Evolutionary conservation across 1,284 basidiomycete genomes (phyloP).

Genomic region (Marasmius fiardii): DNA sequence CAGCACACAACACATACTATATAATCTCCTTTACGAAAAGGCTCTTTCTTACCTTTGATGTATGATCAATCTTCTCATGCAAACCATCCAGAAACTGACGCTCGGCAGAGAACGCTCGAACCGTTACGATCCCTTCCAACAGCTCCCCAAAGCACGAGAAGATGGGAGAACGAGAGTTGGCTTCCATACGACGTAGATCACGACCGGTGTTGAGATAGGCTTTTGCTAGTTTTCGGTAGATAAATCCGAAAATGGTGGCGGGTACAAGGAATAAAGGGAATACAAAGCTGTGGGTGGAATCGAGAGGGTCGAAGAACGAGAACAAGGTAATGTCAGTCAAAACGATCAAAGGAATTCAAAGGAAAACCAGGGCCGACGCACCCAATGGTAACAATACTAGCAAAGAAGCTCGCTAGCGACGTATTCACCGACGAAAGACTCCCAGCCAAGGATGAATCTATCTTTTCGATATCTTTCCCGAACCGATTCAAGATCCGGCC

Average conservation of each 20-base stretch:
- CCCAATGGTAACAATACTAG: constrained; percentile 62
- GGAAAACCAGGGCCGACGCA: too few relatives aligned
- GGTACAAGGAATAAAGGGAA: constrained; percentile 76
- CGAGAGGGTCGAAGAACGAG: neutral
- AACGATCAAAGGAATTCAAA: constrained; percentile 20
- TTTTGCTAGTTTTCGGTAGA: constrained; percentile 61
- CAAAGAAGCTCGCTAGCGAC: constrained; percentile 69
- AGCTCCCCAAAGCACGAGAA: constrained; percentile 80
- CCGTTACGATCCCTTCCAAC: constrained; percentile 78
- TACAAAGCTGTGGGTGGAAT: constrained; percentile 39
- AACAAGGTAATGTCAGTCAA: neutral
- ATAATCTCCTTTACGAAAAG: neutral
- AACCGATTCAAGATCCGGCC: constrained; percentile 70
- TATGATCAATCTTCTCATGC: constrained; percentile 62
- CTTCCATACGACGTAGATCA: constrained; percentile 78
- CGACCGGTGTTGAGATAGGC: constrained; percentile 76
- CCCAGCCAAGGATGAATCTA: constrained; percentile 68
- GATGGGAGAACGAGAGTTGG: constrained; percentile 67
- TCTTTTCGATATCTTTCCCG: constrained; percentile 77
- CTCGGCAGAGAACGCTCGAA: constrained; percentile 87
- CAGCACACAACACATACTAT: too few relatives aligned
- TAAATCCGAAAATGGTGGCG: constrained; percentile 59
- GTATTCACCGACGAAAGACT: constrained; percentile 73
- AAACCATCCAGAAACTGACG: constrained; percentile 73
- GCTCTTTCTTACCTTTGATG: constrained; percentile 48